phyloP scores from a whole-genome alignment of 2,329 filamentous ascomycete genomes.

The Diaporthe sp. region DNA sequence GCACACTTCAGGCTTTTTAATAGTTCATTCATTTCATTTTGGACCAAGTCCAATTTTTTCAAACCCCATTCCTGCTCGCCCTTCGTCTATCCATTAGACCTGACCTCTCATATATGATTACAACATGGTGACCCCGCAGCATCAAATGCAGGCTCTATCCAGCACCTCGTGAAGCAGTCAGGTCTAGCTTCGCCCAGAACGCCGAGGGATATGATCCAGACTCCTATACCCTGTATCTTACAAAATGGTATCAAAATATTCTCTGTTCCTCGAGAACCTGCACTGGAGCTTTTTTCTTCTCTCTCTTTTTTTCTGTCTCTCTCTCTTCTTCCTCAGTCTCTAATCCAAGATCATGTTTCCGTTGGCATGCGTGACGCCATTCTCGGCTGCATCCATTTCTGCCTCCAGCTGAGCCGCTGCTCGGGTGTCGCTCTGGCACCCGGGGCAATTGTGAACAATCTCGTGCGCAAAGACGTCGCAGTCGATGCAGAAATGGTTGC shows the following conservation, averaged over 20 bases:
- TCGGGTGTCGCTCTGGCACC: slow-evolving; percentile 75
- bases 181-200: slow-evolving; percentile 21
- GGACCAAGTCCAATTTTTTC: not conserved
- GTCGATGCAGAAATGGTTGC: slow-evolving; percentile 95
- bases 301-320: not conserved
- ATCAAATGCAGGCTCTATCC: slow-evolving; percentile 27
- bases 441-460: slow-evolving; percentile 94
- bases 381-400: slow-evolving; percentile 18
- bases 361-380: slow-evolving; percentile 48
- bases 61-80: not conserved
- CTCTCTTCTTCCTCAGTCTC: not conserved
- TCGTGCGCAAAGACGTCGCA: slow-evolving; percentile 97
- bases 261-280: not conserved
- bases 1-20: not conserved
- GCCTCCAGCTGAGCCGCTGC: slow-evolving; percentile 41
- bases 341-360: slow-evolving; percentile 62
- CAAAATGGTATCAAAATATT: slow-evolving; percentile 35
- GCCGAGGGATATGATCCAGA: slow-evolving; percentile 20
- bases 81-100: slow-evolving; percentile 5
- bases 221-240: slow-evolving; percentile 30
- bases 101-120: slow-evolving; percentile 14
- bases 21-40: slow-evolving; percentile 6
- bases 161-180: slow-evolving; percentile 4
- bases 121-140: slow-evolving; percentile 13
- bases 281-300: not conserved